These are phyloP conservation scores for Musa acuminata DNA, from an alignment of 176 grass and related monocot genomes.

Conservation along the genomic window DNA sequence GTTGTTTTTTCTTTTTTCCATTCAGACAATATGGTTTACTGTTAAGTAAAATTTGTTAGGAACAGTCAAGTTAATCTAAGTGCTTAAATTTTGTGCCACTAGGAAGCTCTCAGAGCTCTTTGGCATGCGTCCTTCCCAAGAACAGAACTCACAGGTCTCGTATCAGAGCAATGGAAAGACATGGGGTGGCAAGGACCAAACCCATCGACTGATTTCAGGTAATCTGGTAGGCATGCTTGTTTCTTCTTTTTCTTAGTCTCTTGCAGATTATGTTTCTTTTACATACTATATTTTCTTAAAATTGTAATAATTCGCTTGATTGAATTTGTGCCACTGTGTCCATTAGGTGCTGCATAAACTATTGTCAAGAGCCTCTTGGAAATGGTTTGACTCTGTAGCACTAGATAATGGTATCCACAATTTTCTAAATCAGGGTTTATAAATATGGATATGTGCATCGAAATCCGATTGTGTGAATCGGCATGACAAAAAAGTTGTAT, in stretches of 20 bases:
- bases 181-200: conserved; percentile 16
- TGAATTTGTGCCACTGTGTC: too few species aligned
- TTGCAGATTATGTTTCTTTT: background rate
- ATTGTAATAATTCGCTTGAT: background rate
- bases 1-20: too few species aligned
- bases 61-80: background rate
- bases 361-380: background rate
- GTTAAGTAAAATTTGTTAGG: too few species aligned
- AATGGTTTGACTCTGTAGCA: background rate
- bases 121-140: conserved; percentile 2
- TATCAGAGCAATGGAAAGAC: conserved; percentile 15
- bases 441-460: too few species aligned
- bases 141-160: background rate
- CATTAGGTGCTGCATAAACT: background rate
- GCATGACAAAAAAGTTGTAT: too few species aligned
- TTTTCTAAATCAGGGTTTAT: too few species aligned
- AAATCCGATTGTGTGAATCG: too few species aligned
- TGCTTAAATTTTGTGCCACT: conserved; percentile 1
- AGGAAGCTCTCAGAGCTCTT: conserved; percentile 13
- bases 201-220: conserved; percentile 15
- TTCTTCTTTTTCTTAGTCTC: background rate
- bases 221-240: background rate
- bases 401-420: background rate
- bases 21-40: background rate
- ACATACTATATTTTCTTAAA: background rate